These are phyloP conservation scores for grape (Vitis vinifera) DNA, from an alignment of 164 flowering plant genomes.

Conservation along the genomic window ASM3070453v1 NC_081809.1:6532501-6533000, in stretches of 20 bases:
- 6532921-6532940: neutral
- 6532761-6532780: conserved; percentile 44
- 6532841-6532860: conserved; percentile 76
- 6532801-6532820: conserved; percentile 58
- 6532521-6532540: conserved; percentile 56
- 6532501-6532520: conserved; percentile 68
- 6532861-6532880: conserved; percentile 54
- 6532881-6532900: conserved; percentile 31
- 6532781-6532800: conserved; percentile 32
- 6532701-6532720: conserved; percentile 47
- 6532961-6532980: conserved; percentile 4
- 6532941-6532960: conserved; percentile 5
- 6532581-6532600: conserved; percentile 33
- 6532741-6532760: conserved; percentile 26
- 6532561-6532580: conserved; percentile 59
- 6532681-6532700: conserved; percentile 38
- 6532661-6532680: conserved; percentile 48
- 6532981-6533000: neutral
- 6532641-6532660: conserved; percentile 59
- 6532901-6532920: neutral
- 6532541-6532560: conserved; percentile 34
- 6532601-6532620: conserved; percentile 67
- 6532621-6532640: conserved; percentile 63
- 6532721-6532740: conserved; percentile 46
- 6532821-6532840: conserved; percentile 68